Conservation (phyloP, 2,329 filamentous ascomycete genomes). For the Aspergillus hiratsukae region DNA sequence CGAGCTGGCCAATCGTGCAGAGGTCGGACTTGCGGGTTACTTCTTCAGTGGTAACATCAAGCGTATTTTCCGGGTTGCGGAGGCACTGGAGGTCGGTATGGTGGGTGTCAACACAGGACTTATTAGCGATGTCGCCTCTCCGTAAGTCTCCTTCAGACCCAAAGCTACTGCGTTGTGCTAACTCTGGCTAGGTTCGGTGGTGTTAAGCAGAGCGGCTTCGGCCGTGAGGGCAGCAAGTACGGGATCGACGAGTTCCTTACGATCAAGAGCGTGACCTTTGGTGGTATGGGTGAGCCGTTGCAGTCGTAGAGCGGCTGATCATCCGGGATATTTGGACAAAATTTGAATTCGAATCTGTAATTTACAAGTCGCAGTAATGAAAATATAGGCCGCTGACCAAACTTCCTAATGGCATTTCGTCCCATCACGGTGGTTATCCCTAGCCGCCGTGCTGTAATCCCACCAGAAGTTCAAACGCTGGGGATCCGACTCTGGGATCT, state of each 20-base stretch:
- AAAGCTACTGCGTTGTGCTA: slow-evolving; percentile 8
- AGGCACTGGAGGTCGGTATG: slow-evolving; percentile 51
- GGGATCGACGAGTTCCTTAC: slow-evolving; percentile 72
- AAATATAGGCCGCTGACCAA: background rate
- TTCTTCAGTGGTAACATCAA: slow-evolving; percentile 70
- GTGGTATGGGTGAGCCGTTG: slow-evolving; percentile 57
- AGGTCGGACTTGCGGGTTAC: slow-evolving; percentile 89
- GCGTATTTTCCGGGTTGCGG: slow-evolving; percentile 57
- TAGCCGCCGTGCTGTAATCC: slow-evolving; percentile 7
- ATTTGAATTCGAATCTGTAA: background rate
- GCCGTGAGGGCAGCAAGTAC: slow-evolving; percentile 71
- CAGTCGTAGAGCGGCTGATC: slow-evolving; percentile 36
- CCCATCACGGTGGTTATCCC: background rate
- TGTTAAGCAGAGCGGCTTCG: slow-evolving; percentile 78
- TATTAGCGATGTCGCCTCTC: slow-evolving; percentile 51
- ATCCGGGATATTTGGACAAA: background rate
- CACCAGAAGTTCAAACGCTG: slow-evolving; percentile 16
- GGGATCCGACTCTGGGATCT: slow-evolving; percentile 9
- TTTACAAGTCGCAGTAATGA: background rate
- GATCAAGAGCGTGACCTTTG: slow-evolving; percentile 66
- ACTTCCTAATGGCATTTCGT: background rate
- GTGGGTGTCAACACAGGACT: slow-evolving; percentile 67
- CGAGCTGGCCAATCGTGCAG: slow-evolving; percentile 70
- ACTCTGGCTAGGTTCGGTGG: slow-evolving; percentile 60
- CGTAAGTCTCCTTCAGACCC: slow-evolving; percentile 30